A percentile compares a stretch with the other conserved stretches of the same genome.
phyloP scores from a whole-genome alignment of 257 asterid genomes.

The Gentiana dahurica region DNA sequence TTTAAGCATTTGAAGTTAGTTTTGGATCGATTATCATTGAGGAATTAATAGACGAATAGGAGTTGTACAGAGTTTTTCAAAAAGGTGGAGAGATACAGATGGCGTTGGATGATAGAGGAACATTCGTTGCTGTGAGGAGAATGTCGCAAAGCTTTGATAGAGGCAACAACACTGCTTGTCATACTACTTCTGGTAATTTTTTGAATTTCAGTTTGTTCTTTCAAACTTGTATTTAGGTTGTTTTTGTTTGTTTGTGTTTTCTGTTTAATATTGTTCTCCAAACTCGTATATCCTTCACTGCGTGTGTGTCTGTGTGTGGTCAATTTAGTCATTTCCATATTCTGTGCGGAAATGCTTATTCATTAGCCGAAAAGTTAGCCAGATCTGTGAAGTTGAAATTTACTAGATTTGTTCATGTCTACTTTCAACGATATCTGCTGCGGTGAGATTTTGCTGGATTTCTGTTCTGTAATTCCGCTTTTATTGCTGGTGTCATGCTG shows the following conservation, averaged over 20 bases:
- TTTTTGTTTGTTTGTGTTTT: neutral
- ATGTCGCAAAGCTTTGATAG: constrained; percentile 89
- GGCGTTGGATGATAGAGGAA: constrained; percentile 83
- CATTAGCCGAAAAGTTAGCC: constrained; percentile 11
- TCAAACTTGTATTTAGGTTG: neutral
- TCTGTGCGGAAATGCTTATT: neutral
- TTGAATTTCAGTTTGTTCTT: neutral
- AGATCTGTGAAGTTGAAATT: constrained; percentile 47
- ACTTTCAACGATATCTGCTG: constrained; percentile 50
- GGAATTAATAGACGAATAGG: neutral
- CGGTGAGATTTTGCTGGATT: constrained; percentile 36
- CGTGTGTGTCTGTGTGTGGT: constrained; percentile 12
- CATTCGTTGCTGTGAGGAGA: constrained; percentile 91
- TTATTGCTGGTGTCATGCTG: neutral
- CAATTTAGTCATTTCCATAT: constrained; percentile 3
- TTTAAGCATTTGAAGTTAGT: neutral
- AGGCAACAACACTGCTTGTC: constrained; percentile 51
- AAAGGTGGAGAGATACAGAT: constrained; percentile 4
- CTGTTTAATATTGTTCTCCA: constrained; percentile 12
- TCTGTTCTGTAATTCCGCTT: constrained; percentile 1
- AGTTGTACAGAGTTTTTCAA: too few relatives aligned
- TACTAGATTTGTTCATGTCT: constrained; percentile 38
- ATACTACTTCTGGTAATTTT: constrained; percentile 70
- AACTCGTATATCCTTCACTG: constrained; percentile 7
- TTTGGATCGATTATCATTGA: neutral